Evolutionary conservation across 352 stramenopile species (phyloP), one percentile per base, ranked within the genome.

Genomic region (Albugo laibachii): DNA sequence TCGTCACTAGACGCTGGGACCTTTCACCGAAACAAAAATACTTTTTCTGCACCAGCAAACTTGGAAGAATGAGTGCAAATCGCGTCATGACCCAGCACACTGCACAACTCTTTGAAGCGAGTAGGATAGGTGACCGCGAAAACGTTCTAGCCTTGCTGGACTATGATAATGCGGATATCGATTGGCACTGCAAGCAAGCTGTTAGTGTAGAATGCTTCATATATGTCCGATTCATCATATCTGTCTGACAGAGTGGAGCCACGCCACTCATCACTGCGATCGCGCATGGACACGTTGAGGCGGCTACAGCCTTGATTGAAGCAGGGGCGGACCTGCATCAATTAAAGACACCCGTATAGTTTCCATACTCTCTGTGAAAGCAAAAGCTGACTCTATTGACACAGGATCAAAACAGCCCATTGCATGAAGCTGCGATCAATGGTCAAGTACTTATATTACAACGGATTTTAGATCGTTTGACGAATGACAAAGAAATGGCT

Each of bases 351-450:
- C 75, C 75, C 18, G 74, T 87, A 49, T n/a, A 16, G 58, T 44
- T 34, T 15, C 6, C 14, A 5, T n/a, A 31, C 8, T 10, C 3
- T 31, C 24, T 8, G 8, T 8, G 8, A 31, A 31, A 31, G 24
- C 24, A 31, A 3, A 8, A 31, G 24, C 24, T 31, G 8, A 31
- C 3, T 31, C 3, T n/a, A 31, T 10, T 31, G 24, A 10, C 46
- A n/a, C 57, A 86, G 74, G 71, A 84, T 41, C 67, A 59, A 47
- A 87, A 87, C 36, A 84, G 65, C 36, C 69, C 75, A 10, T 57
- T 87, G 12, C 75, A 87, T 14, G 75, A 87, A 40, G 69, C 72
- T 13, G 67, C 68, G 14, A 78, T 69, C 37, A 61, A 58, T 42
- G 66, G 63, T 21, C 56, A 80, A 14, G 62, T 59, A 0, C 58